phyloP scores from a whole-genome alignment of 257 asterid genomes.

The Cynanchum wilfordii region DNA sequence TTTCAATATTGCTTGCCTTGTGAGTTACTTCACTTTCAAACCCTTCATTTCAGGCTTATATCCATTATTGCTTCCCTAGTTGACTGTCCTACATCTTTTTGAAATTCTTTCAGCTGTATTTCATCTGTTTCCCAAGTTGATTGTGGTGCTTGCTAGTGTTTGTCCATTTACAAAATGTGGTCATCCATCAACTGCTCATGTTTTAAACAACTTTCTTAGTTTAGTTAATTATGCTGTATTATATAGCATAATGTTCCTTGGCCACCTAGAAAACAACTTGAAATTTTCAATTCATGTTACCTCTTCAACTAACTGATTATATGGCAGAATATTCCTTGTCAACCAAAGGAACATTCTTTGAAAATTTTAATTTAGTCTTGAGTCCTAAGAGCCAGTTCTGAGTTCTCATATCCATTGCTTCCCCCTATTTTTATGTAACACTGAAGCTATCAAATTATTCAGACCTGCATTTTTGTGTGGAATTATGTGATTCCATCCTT shows the following conservation, averaged over 20 bases:
- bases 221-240: neutral
- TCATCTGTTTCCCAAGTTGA: neutral
- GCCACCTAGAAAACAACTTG: no score
- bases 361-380: neutral
- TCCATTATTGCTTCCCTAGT: conserved; percentile 6
- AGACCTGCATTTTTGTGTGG: neutral
- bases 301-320: neutral
- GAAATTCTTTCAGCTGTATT: neutral
- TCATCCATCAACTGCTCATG: neutral
- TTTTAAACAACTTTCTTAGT: neutral
- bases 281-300: neutral
- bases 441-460: neutral
- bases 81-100: neutral
- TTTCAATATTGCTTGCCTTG: conserved; percentile 94
- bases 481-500: neutral
- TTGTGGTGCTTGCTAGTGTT: conserved; percentile 1
- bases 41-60: neutral
- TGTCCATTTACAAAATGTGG: neutral
- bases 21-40: conserved; percentile 32
- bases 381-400: neutral
- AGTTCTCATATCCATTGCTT: neutral
- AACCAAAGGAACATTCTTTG: neutral
- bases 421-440: neutral
- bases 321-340: neutral
- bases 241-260: neutral